Percentiles rank a stretch among this genome's conserved stretches.
Conservation (phyloP, 1,139 yeast genomes). For the Kurtzmaniella quercitrusa region DNA sequence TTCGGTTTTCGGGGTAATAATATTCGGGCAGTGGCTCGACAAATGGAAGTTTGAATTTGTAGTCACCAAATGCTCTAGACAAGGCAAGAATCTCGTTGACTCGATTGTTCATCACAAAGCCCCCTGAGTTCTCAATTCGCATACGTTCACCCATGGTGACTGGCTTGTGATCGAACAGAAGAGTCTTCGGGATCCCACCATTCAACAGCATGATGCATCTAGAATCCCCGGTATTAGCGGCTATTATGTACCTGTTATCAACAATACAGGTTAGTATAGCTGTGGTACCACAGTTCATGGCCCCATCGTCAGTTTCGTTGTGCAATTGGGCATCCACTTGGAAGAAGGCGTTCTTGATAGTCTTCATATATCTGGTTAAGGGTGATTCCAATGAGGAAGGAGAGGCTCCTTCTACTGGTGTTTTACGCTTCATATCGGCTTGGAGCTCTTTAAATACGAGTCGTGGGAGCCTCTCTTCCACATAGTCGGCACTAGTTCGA, state of each 20-base stretch:
- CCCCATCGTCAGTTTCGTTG: conserved; percentile 40
- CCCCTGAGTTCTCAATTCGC: conserved; percentile 70
- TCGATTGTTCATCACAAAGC: conserved; percentile 62
- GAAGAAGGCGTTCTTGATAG: conserved; percentile 54
- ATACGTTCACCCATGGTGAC: conserved; percentile 70
- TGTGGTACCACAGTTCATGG: conserved; percentile 61
- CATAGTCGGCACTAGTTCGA: conserved; percentile 50
- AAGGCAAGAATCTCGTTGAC: conserved; percentile 72
- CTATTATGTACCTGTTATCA: conserved; percentile 44
- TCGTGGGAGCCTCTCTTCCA: conserved; percentile 43
- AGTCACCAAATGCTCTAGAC: conserved; percentile 76
- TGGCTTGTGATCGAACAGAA: conserved; percentile 77
- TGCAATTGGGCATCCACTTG: conserved; percentile 40
- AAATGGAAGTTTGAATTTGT: conserved; percentile 53
- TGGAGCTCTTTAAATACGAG: conserved; percentile 25
- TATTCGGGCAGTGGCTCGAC: conserved; percentile 29
- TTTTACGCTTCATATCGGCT: conserved; percentile 1
- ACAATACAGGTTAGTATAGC: conserved; percentile 56
- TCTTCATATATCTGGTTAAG: conserved; percentile 16
- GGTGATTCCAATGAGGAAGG: not conserved
- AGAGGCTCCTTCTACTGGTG: not conserved
- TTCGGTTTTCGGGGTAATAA: conserved; percentile 21
- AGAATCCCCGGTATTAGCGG: conserved; percentile 75
- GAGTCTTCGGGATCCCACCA: conserved; percentile 51
- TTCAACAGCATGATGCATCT: conserved; percentile 55